Percentiles rank a stretch among this genome's conserved stretches.
These are phyloP conservation scores for Cytospora piceae DNA, from an alignment of 2,329 filamentous ascomycete genomes.

Conservation along the genomic window DNA sequence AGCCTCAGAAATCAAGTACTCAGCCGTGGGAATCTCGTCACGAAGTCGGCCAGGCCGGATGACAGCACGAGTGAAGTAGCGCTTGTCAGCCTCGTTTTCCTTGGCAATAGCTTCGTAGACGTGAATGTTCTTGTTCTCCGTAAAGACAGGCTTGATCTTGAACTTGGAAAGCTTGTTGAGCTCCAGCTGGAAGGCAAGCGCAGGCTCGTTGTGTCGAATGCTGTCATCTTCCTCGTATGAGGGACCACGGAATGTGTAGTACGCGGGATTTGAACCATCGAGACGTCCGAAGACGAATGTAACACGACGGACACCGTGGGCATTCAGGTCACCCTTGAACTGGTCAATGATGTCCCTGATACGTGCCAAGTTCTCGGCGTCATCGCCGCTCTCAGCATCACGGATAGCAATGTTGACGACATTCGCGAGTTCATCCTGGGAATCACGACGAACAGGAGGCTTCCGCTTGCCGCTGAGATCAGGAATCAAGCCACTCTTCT, in stretches of 20 bases:
- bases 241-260: slow-evolving; percentile 97
- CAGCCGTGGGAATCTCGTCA: slow-evolving; percentile 97
- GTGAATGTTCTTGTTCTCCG: slow-evolving; percentile 98
- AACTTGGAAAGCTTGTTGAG: slow-evolving; percentile 93
- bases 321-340: slow-evolving; percentile 80
- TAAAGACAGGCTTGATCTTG: slow-evolving; percentile 97
- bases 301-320: slow-evolving; percentile 81
- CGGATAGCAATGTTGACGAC: slow-evolving; percentile 92
- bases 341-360: slow-evolving; percentile 77
- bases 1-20: slow-evolving; percentile 97
- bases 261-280: slow-evolving; percentile 92
- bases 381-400: slow-evolving; percentile 82
- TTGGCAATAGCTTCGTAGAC: slow-evolving; percentile 97
- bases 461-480: slow-evolving; percentile 76
- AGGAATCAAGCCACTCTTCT: slow-evolving; percentile 67
- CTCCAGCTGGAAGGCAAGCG: slow-evolving; percentile 97
- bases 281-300: slow-evolving; percentile 96
- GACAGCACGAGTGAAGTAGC: slow-evolving; percentile 96
- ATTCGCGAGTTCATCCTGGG: slow-evolving; percentile 79
- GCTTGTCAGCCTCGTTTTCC: slow-evolving; percentile 92
- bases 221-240: slow-evolving; percentile 87
- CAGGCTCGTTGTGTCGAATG: slow-evolving; percentile 96
- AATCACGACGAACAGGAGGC: slow-evolving; percentile 58
- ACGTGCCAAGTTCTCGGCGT: slow-evolving; percentile 77
- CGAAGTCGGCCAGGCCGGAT: slow-evolving; percentile 92